Evolutionary conservation across 352 stramenopile species (phyloP), one percentile per base, ranked within the genome.

Genomic region (Phytophthora colocasiae): DNA sequence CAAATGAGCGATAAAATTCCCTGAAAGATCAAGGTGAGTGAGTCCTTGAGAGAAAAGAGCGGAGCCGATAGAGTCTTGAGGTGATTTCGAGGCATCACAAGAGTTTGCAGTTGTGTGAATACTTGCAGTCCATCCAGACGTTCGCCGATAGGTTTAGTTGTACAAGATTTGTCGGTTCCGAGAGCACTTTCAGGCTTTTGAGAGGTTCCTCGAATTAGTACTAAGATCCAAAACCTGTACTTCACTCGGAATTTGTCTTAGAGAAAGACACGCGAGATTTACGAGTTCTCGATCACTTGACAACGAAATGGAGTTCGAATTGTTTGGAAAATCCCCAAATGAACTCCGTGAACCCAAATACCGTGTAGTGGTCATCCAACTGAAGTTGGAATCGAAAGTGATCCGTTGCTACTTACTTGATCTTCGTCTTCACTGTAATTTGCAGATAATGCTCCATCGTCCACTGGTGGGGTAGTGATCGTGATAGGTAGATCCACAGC

Each of bases 1-100:
- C 17, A 96, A 84, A 58, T 94, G 85, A 10, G 70, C 75, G 24
- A 96, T 90, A 43, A 92, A 93, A 59, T 96, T 94, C 26, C 87
- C 87, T 1, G 83, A 90, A 9, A 96, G 38, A 51, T 96, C 83
- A 39, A 94, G 58, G 11, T 77, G 63, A 6, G 60, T 75, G 9
- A 94, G 65, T 4, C 57, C 57, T 15, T 64, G 5, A 92, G 71
- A 11, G 61, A 49, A 53, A 83, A 88, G 7, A 94, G 56, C n/a
- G 69, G 38, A 12, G 61, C 57, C 1, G 75, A 75, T 29, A 96
- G 58, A 2, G 57, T 73, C 53, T 93, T 93, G 38, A 96, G 50
- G 46, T 93, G 80, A 61, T 96, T 96, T 9, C 86, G 75, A 1
- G 87, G 75, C 31, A 92, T 53, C 8, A 59, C 67, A 9, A 94